Evolutionary conservation across 345 rosid genomes (phyloP), one percentile per base, ranked within the genome.

Genomic region (Fremontodendron californicum): DNA sequence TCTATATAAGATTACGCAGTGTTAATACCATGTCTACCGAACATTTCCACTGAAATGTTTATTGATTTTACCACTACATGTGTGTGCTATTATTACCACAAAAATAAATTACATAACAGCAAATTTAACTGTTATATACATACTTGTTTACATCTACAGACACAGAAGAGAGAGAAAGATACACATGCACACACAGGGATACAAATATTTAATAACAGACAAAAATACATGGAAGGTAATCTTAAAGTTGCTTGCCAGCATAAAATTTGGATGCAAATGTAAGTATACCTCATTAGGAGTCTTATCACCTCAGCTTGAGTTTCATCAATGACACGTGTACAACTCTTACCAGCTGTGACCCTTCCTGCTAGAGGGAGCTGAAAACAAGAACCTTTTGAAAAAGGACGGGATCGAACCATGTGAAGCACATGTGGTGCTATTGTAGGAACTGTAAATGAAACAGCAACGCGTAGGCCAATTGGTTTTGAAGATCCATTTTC

Each of bases 221-320:
- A 31, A 70, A 74, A 73, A 37, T 33, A 39, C 43, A 18, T 19
- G 74, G 62, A 31, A 31, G 10, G 33, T 54, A 13, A 42, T 19
- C 19, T 25, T 71, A 35, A 65, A 33, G 48, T 51, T 55, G 33
- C 49, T 72, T 62, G 66, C 2, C 45, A 52, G 71, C 66, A 66
- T 52, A 39, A 55, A 81, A 73, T 37, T 55, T 58, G 60, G 81
- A n/a, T 63, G 18, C 51, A 60, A 74, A 67, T 57, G 10, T 54
- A 69, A 74, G 64, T 21, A 48, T 91, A 96, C 99, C 99, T 94
- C 93, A 94, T 90, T 79, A 88, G 93, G 60, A 96, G 92, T 71
- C 90, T 89, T 77, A 96, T 86, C 67, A 90, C 71, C 81, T 92
- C 92, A 79, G 87, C 82, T 73, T 84, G 85, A 73, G 83, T 84